Conservation (phyloP, 129 eudicot species). For the Chrysanthemum seticuspe region DNA sequence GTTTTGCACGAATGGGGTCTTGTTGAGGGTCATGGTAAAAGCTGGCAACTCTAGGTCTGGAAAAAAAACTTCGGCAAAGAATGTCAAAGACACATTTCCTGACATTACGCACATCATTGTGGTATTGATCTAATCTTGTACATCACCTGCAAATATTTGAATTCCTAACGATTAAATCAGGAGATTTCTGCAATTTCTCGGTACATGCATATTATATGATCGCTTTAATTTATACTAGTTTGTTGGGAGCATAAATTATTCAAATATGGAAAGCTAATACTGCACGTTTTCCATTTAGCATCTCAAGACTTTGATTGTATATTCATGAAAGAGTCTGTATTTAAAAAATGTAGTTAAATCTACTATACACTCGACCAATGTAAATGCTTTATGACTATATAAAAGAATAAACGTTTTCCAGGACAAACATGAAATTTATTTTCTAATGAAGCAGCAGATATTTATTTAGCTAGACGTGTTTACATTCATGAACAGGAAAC, state of each 20-base stretch:
- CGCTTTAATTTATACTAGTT: slow-evolving; percentile 7
- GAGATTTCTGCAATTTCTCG: not conserved
- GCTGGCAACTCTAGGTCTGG: slow-evolving; percentile 41
- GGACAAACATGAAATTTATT: not conserved
- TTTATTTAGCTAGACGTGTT: not conserved
- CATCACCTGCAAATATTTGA: not conserved
- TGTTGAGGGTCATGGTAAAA: slow-evolving; percentile 75
- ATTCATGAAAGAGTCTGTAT: not conserved
- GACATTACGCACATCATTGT: slow-evolving; percentile 92
- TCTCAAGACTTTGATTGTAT: too few species aligned
- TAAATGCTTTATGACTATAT: not conserved
- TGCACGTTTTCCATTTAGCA: too few species aligned
- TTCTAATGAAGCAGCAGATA: not conserved
- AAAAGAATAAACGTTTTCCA: not conserved
- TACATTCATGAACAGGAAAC: too few species aligned
- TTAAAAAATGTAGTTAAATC: not conserved
- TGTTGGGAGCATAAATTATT: not conserved
- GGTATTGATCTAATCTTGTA: slow-evolving; percentile 44
- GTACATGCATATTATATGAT: not conserved
- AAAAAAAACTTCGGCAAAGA: slow-evolving; percentile 35
- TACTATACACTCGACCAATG: slow-evolving; percentile 11
- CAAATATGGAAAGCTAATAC: not conserved
- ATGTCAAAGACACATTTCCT: slow-evolving; percentile 37
- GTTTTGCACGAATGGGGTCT: slow-evolving; percentile 94
- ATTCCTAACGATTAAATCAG: not conserved